Conservation (phyloP, 495 filamentous ascomycete species). For the Penicillium angulare region DNA sequence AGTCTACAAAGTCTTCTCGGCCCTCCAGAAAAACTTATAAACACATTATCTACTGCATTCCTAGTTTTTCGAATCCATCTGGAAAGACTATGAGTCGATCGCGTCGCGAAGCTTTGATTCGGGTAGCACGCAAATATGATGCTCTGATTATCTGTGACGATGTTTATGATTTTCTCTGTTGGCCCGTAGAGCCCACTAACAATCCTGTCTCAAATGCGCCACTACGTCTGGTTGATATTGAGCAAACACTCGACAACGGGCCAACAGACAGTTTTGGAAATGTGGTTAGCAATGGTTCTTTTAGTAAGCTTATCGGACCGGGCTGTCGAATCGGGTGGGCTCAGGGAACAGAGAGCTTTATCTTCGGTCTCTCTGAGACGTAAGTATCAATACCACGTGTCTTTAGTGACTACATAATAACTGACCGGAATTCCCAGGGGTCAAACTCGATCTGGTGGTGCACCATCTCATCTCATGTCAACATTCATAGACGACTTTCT, state of each 20-base stretch:
- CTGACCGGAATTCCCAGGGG: conserved; percentile 57
- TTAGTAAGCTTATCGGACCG: conserved; percentile 68
- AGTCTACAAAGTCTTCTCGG: conserved; percentile 23
- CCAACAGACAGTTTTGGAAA: conserved; percentile 57
- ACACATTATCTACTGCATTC: conserved; percentile 71
- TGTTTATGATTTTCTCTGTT: conserved; percentile 74
- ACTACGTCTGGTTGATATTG: conserved; percentile 65
- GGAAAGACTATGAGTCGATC: conserved; percentile 57
- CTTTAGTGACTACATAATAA: too few relatives aligned
- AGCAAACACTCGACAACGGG: conserved; percentile 45
- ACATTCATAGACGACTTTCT: conserved; percentile 60
- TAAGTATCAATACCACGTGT: neutral
- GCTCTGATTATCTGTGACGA: conserved; percentile 70
- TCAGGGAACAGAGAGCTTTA: conserved; percentile 58
- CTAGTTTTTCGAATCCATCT: conserved; percentile 67
- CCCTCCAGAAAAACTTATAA: conserved; percentile 58
- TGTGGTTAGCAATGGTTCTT: conserved; percentile 67
- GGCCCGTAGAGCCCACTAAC: conserved; percentile 29
- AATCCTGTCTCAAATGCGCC: conserved; percentile 21
- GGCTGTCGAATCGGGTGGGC: conserved; percentile 71
- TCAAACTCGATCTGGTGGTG: conserved; percentile 63
- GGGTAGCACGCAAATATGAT: conserved; percentile 59
- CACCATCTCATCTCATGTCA: conserved; percentile 64
- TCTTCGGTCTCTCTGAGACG: conserved; percentile 52
- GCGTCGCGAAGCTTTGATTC: conserved; percentile 53